These are phyloP conservation scores for Ogataea ramenticola DNA, from an alignment of 805 yeast species.

Conservation along the genomic window DNA sequence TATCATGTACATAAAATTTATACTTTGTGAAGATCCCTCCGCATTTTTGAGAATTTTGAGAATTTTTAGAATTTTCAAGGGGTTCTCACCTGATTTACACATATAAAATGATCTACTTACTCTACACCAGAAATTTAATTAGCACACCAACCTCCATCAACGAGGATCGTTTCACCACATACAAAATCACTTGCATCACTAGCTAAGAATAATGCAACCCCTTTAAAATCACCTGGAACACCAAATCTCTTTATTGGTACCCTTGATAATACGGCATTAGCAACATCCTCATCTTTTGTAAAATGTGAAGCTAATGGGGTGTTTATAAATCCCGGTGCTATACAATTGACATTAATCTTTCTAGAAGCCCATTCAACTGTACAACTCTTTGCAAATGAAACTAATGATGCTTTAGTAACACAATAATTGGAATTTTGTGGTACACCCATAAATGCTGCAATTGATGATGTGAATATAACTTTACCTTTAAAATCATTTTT, in stretches of 20 bases:
- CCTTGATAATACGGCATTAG: slow-evolving; percentile 24
- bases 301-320: slow-evolving; percentile 36
- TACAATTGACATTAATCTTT: slow-evolving; percentile 40
- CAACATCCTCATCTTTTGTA: slow-evolving; percentile 18
- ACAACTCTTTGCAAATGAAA: slow-evolving; percentile 28
- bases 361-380: slow-evolving; percentile 38
- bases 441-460: slow-evolving; percentile 36
- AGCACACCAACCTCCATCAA: slow-evolving; percentile 50
- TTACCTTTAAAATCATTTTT: slow-evolving; percentile 26
- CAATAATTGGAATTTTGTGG: slow-evolving; percentile 30
- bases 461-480: slow-evolving; percentile 35
- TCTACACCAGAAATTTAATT: no score
- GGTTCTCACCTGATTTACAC: no score
- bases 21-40: no score
- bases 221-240: slow-evolving; percentile 39
- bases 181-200: slow-evolving; percentile 44
- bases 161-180: slow-evolving; percentile 42
- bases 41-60: no score
- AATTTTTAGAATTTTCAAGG: no score
- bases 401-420: slow-evolving; percentile 35
- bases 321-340: slow-evolving; percentile 41
- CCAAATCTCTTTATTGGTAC: slow-evolving; percentile 45
- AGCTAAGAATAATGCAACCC: slow-evolving; percentile 35
- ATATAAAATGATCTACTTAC: no score
- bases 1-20: no score